These are phyloP conservation scores for Vitis riparia DNA, from an alignment of 164 flowering plant genomes.

Conservation along the genomic window DNA sequence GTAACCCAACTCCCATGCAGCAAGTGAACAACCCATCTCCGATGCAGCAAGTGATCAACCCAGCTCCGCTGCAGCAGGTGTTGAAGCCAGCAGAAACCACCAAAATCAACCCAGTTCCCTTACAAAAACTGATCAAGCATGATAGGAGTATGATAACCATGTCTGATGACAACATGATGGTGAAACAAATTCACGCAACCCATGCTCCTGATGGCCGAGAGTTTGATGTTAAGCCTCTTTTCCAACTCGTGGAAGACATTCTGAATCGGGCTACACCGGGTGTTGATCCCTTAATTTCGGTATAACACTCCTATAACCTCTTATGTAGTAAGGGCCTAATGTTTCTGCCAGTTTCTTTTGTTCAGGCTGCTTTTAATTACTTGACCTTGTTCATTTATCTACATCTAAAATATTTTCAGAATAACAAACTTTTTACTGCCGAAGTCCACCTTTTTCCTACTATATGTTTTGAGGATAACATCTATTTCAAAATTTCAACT, in stretches of 20 bases:
- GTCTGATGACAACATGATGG: conserved; percentile 31
- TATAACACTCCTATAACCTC: not conserved
- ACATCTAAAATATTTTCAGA: no score
- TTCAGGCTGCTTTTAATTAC: not conserved
- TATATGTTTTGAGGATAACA: no score
- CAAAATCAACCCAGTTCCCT: no score
- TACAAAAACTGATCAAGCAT: not conserved
- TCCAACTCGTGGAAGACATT: conserved; percentile 26
- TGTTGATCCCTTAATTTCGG: not conserved
- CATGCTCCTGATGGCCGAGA: conserved; percentile 31
- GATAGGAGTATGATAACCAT: conserved; percentile 11
- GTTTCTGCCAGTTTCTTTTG: not conserved
- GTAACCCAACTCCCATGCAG: no score
- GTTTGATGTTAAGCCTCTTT: conserved; percentile 22
- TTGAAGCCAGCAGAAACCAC: no score
- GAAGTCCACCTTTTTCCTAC: no score
- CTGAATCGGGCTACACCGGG: conserved; percentile 21
- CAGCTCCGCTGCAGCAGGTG: no score
- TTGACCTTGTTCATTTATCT: not conserved
- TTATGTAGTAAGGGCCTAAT: not conserved
- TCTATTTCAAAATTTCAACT: no score
- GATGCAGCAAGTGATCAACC: no score
- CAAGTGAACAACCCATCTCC: no score
- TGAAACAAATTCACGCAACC: conserved; percentile 25
- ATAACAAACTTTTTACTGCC: no score